phyloP scores from a whole-genome alignment of 2,329 filamentous ascomycete species.

The Phyllosticta citrichinensis region DNA sequence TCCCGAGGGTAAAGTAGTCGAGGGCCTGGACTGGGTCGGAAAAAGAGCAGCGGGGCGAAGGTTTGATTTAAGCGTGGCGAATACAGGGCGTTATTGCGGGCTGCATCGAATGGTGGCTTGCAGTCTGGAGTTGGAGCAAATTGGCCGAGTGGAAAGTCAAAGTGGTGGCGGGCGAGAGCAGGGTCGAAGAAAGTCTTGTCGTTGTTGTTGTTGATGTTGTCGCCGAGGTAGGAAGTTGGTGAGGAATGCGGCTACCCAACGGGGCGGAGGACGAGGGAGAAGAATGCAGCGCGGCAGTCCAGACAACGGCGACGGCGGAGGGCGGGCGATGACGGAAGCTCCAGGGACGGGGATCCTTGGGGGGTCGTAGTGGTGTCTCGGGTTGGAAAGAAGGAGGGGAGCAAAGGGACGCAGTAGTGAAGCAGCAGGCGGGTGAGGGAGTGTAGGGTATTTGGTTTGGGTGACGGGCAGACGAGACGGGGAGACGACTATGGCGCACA shows the following conservation, averaged over 20 bases:
- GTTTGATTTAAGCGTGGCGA: neutral
- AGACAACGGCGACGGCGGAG: constrained; percentile 4
- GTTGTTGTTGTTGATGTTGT: constrained; percentile 7
- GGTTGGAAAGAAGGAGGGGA: neutral
- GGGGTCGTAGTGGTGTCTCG: neutral
- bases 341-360: neutral
- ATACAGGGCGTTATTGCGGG: neutral
- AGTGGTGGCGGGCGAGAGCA: neutral
- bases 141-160: neutral
- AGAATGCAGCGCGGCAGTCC: constrained; percentile 10
- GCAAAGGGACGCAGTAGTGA: neutral
- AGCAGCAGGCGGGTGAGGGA: neutral
- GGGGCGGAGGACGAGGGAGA: neutral
- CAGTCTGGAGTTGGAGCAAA: neutral
- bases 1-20: neutral
- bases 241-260: constrained; percentile 11
- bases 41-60: neutral
- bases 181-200: neutral
- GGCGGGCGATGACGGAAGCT: neutral
- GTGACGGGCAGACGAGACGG: neutral
- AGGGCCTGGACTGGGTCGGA: neutral
- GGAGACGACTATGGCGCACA: neutral
- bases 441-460: neutral
- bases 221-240: neutral
- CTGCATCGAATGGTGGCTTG: neutral